phyloP scores from a whole-genome alignment of 2,329 filamentous ascomycete species.

The Claviceps sp. region DNA sequence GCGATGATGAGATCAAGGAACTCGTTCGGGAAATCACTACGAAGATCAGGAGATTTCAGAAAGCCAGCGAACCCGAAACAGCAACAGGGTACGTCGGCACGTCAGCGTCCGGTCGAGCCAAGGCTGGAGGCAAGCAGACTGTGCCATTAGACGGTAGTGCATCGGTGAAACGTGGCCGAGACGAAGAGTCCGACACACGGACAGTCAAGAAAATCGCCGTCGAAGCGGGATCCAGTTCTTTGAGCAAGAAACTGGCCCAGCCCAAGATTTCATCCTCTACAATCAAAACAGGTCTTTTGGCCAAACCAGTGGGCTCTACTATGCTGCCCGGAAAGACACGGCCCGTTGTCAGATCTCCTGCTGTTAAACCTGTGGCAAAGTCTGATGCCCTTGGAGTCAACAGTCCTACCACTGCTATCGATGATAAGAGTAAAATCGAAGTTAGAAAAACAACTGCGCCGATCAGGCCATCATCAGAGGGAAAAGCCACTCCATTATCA shows the following conservation, averaged over 20 bases:
- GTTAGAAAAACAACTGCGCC: constrained; percentile 11
- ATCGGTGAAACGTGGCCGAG: constrained; percentile 23
- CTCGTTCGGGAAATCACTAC: constrained; percentile 44
- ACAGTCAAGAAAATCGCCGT: constrained; percentile 29
- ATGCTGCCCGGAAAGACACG: constrained; percentile 36
- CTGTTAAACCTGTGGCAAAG: constrained; percentile 28
- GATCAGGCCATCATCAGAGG: constrained; percentile 14
- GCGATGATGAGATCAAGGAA: constrained; percentile 49
- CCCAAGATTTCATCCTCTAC: constrained; percentile 19
- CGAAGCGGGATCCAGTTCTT: constrained; percentile 22
- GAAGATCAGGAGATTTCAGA: constrained; percentile 29
- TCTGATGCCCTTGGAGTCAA: constrained; percentile 16
- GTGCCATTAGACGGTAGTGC: constrained; percentile 11
- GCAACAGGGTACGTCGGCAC: constrained; percentile 26
- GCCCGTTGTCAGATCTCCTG: constrained; percentile 25
- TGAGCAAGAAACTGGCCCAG: constrained; percentile 27
- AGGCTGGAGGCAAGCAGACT: constrained; percentile 18
- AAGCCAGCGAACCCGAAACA: constrained; percentile 19
- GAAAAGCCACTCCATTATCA: constrained; percentile 10
- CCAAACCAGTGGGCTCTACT: constrained; percentile 20
- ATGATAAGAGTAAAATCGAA: constrained; percentile 21
- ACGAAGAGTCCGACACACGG: constrained; percentile 27
- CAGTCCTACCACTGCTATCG: constrained; percentile 10
- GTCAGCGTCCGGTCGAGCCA: constrained; percentile 25
- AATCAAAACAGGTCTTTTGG: constrained; percentile 15